Evolutionary conservation across 768 basidiomycete genomes (phyloP), one percentile per base, ranked within the genome.

Genomic region (Mycena pura): DNA sequence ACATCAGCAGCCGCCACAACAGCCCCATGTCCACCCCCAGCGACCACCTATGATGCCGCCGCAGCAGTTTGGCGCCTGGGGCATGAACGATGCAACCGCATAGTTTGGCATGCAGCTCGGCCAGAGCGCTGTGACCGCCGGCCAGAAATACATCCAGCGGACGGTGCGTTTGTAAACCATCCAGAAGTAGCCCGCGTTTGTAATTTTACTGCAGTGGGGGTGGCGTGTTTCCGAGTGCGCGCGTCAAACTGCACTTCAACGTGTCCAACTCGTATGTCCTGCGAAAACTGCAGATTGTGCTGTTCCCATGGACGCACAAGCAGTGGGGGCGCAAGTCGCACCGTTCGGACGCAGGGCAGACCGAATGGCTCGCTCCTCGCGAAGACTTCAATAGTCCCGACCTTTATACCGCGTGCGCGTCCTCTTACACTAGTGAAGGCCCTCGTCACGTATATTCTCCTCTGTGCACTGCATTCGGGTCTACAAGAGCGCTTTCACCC

Each of bases 31-130:
- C 69, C 72, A 78, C 57, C 75, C 75, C 34, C 71, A 74, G 57
- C 69, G 76, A 29, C 78, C 74, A 29, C 72, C 65, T 36, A 74
- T 31, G 73, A 73, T 66, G 47, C 64, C 71, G 39, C 76, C 80
- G 1, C 79, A n/a, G n/a, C n/a, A 88, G 69, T 90, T 90, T 65
- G 82, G 81, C 10, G 87, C 89, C 14, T 93, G 91, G 91, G 91
- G 92, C 0, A 83, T 99, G 76, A 90, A 97, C 74, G 93, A 93
- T 69, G 88, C 94, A 10, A 98, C 97, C 3, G 93, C 97, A 0
- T 91, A 96, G 73, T 89, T 99, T 71, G 94, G 96, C 21, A 93
- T 99, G 86, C 96, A 98, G 73, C 86, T 99, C 28, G 96, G 96
- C 4, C 88, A 88, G 64, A 92, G 86, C 62, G 96, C 96, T 0